Evolutionary conservation across 169 alveolate genomes (phyloP).

Genomic region (Cytauxzoon felis): DNA sequence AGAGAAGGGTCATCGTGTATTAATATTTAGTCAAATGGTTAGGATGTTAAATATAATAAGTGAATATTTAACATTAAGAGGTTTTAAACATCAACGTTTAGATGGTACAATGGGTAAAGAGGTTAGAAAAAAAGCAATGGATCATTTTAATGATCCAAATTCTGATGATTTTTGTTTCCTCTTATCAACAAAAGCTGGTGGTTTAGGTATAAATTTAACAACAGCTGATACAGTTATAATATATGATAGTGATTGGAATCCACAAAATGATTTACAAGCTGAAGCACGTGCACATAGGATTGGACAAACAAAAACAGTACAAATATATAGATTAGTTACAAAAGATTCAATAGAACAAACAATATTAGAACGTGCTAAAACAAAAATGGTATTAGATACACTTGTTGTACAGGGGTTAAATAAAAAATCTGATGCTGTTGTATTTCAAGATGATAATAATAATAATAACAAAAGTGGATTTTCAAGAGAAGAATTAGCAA

Average conservation of each 20-base stretch:
- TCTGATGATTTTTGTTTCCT: slow-evolving; percentile 92
- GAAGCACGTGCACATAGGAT: slow-evolving; percentile 99
- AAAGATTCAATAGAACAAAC: slow-evolving; percentile 96
- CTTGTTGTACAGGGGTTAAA: slow-evolving; percentile 90
- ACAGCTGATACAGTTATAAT: slow-evolving; percentile 94
- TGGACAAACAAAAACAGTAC: slow-evolving; percentile 95
- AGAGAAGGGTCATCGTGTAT: slow-evolving; percentile 90
- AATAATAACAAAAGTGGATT: slow-evolving; percentile 67
- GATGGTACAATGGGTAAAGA: slow-evolving; percentile 98
- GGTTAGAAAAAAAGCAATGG: slow-evolving; percentile 93
- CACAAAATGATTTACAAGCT: slow-evolving; percentile 97
- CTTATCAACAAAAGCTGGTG: slow-evolving; percentile 98
- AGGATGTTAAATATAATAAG: slow-evolving; percentile 94
- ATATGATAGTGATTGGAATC: slow-evolving; percentile 98
- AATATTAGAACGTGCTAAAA: slow-evolving; percentile 96
- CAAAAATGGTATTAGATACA: slow-evolving; percentile 95
- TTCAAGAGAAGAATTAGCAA: slow-evolving; percentile 85
- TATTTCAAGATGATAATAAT: slow-evolving; percentile 62
- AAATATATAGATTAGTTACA: slow-evolving; percentile 92
- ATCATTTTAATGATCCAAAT: slow-evolving; percentile 90
- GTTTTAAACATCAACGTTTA: slow-evolving; percentile 92
- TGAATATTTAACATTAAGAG: slow-evolving; percentile 91
- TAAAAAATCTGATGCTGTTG: slow-evolving; percentile 70
- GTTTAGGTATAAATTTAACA: slow-evolving; percentile 92
- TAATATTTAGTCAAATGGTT: slow-evolving; percentile 96